Evolutionary conservation across 1,284 basidiomycete species (phyloP), one percentile per base, ranked within the genome.

Genomic region (Moesziomyces sp.): DNA sequence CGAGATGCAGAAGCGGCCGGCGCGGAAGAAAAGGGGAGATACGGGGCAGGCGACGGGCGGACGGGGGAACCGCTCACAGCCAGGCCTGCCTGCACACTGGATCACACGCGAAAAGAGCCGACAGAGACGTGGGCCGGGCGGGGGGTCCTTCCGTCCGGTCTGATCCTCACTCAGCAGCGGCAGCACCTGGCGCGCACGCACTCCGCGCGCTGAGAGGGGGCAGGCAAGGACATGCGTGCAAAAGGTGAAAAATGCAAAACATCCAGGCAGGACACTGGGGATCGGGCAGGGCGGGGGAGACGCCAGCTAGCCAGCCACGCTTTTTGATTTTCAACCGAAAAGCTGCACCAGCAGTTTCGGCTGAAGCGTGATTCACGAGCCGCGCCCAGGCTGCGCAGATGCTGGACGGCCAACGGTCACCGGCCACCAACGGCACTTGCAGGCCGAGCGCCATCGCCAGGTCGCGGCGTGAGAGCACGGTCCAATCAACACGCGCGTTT

Each of bases 401-500:
- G 14, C 38, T 40, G 11, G 16, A 33, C 10, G 30, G 30, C 30
- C 30, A 30, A 30, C 30, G 30, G 30, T 13, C 38, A 40, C 38
- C 38, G 38, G 38, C 18, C 38, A 40, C 38, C 38, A 40, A 40
- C 38, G 38, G 38, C 38, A 40, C 38, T 40, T 40, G 38, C 38
- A 40, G 14, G 16, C 38, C 38, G 38, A 18, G 38, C 38, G 35
- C 35, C 26, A 35, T 13, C 35, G 35, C 35, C 35, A 40, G 16
- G 14, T 14, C 16, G 16, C 11, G 16, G 38, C 38, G 14, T 16
- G 38, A 40, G 35, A 58, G 56, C 66, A 52, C 56, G 59, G 66
- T 43, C 66, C 66, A 69, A 69, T 69, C 66, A 69, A 63, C 60
- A 56, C 35, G 52, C 60, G 44, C 60, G 52, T 50, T 69, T 69